Percentiles rank a stretch among this genome's conserved stretches.
These are phyloP conservation scores for Vigna mungo DNA, from an alignment of 306 rosid species.

Conservation along the genomic window DNA sequence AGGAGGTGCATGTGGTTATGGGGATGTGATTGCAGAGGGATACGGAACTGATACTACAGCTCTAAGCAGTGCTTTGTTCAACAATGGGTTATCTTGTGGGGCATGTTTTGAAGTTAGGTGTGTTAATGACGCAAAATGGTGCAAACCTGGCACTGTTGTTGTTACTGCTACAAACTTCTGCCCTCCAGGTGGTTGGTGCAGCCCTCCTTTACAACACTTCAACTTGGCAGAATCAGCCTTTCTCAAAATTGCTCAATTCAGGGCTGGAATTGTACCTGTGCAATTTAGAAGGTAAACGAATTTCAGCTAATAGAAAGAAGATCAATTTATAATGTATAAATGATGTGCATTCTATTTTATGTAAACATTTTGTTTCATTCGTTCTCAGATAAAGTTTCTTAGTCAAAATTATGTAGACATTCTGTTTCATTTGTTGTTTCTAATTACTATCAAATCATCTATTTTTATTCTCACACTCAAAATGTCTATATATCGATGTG, in stretches of 20 bases:
- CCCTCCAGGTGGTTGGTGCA: conserved; percentile 94
- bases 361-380: too few species aligned
- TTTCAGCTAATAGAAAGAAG: too few species aligned
- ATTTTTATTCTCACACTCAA: too few species aligned
- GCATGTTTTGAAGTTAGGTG: conserved; percentile 77
- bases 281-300: conserved; percentile 71
- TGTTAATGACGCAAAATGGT: conserved; percentile 76
- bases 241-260: conserved; percentile 76
- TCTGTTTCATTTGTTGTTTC: too few species aligned
- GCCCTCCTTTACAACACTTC: conserved; percentile 85
- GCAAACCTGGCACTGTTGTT: conserved; percentile 63
- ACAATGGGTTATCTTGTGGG: conserved; percentile 84
- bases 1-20: conserved; percentile 97
- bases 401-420: too few species aligned
- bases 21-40: conserved; percentile 77
- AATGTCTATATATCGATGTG: too few species aligned
- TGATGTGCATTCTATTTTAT: too few species aligned
- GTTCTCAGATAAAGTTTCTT: too few species aligned
- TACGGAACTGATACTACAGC: conserved; percentile 87
- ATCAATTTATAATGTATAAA: too few species aligned
- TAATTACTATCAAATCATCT: too few species aligned
- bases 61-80: conserved; percentile 79
- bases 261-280: conserved; percentile 85
- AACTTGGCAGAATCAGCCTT: conserved; percentile 89
- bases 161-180: conserved; percentile 90